phyloP scores from a whole-genome alignment of 164 flowering plant genomes.

The Berberis thunbergii region DNA sequence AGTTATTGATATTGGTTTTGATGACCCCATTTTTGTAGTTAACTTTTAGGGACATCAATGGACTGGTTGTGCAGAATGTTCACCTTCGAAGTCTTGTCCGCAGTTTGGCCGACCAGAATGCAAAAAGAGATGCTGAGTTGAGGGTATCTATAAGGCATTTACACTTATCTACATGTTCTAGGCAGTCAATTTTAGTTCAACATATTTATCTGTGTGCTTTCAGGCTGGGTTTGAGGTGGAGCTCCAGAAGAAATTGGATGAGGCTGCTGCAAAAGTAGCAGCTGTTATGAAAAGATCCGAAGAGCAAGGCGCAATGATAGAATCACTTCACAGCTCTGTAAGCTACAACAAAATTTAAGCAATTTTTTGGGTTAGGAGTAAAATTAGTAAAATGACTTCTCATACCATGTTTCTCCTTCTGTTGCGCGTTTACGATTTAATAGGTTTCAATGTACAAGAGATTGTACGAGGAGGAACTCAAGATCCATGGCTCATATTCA shows the following conservation, averaged over 20 bases:
- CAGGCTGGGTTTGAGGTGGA: slow-evolving; percentile 69
- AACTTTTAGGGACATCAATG: slow-evolving; percentile 79
- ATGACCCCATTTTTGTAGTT: slow-evolving; percentile 30
- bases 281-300: slow-evolving; percentile 69
- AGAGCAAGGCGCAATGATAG: slow-evolving; percentile 85
- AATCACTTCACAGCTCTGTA: slow-evolving; percentile 85
- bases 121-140: slow-evolving; percentile 43
- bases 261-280: slow-evolving; percentile 68
- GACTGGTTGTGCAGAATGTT: slow-evolving; percentile 92
- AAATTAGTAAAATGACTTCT: neutral
- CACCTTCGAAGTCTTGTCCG: slow-evolving; percentile 80
- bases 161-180: too few species aligned
- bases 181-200: neutral
- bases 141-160: slow-evolving; percentile 30
- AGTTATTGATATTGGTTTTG: neutral
- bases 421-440: neutral
- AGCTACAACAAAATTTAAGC: slow-evolving; percentile 5
- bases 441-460: slow-evolving; percentile 95
- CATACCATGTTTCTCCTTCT: neutral
- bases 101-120: slow-evolving; percentile 60
- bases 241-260: slow-evolving; percentile 52
- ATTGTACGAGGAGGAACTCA: slow-evolving; percentile 86
- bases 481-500: slow-evolving; percentile 32
- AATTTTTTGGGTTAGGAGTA: neutral
- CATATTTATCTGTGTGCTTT: slow-evolving; percentile 1